Percentiles rank a stretch among this genome's conserved stretches.
These are phyloP conservation scores for Leishmania major DNA, from an alignment of 208 protist species.

Conservation along the genomic window DNA sequence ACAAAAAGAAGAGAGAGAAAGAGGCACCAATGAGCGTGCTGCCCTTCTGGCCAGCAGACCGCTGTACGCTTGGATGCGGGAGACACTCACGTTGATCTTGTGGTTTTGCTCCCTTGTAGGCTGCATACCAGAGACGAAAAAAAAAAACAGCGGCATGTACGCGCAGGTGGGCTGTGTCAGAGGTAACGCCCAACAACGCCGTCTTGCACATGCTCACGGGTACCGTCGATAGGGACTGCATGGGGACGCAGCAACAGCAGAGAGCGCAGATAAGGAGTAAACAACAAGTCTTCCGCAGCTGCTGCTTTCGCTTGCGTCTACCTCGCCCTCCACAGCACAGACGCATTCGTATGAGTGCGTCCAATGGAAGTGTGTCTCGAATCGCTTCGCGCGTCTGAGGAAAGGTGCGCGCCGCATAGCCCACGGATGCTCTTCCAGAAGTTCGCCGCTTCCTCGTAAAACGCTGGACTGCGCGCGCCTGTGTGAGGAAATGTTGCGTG, in stretches of 20 bases:
- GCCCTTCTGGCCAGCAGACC: neutral
- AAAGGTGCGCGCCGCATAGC: neutral
- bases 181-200: neutral
- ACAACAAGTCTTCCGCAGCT: neutral
- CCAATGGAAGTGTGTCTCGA: neutral
- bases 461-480: neutral
- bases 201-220: neutral
- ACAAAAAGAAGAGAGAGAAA: slow-evolving; percentile 5
- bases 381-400: neutral
- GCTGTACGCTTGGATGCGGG: neutral
- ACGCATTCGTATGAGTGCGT: neutral
- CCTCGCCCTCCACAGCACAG: neutral
- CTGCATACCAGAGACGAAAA: neutral
- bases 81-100: neutral
- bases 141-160: neutral
- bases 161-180: neutral
- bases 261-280: neutral
- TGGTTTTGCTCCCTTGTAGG: neutral
- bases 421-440: neutral
- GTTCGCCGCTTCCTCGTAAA: neutral
- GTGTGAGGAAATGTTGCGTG: neutral
- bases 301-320: neutral
- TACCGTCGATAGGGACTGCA: neutral
- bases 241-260: neutral
- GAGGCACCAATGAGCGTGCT: neutral